Conservation (phyloP, 164 flowering plant species). For the Paratinospora sagittata region DNA sequence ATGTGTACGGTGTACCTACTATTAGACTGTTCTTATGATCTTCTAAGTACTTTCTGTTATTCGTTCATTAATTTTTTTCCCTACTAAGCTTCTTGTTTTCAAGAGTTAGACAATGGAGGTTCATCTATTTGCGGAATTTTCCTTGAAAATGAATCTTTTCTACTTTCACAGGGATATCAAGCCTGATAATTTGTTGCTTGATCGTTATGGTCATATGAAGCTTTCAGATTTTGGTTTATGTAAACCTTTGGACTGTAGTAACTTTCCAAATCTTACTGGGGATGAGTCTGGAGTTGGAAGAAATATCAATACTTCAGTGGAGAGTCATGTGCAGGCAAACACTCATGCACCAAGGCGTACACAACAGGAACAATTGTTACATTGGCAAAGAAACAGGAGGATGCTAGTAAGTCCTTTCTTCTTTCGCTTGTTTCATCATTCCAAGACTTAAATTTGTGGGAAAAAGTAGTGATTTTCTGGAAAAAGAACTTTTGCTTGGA, state of each 20-base stretch:
- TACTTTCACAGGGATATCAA: slow-evolving; percentile 37
- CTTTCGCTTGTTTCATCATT: background rate
- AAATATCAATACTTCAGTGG: slow-evolving; percentile 17
- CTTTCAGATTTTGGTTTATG: slow-evolving; percentile 47
- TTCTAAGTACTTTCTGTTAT: background rate
- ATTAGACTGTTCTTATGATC: background rate
- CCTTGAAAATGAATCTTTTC: background rate
- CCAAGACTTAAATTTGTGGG: background rate
- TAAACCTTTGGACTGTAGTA: slow-evolving; percentile 38
- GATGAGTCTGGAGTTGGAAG: slow-evolving; percentile 25
- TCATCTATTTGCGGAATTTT: background rate
- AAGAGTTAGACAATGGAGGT: background rate
- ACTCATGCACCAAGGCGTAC: slow-evolving; percentile 25
- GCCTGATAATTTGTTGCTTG: slow-evolving; percentile 43
- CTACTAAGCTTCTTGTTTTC: background rate
- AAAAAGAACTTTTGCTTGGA: background rate
- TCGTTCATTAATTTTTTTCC: background rate
- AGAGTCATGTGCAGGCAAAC: slow-evolving; percentile 22
- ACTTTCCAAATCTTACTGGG: slow-evolving; percentile 36
- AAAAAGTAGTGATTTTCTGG: background rate
- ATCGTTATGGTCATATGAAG: slow-evolving; percentile 42
- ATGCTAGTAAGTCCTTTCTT: slow-evolving; percentile 25
- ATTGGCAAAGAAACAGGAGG: slow-evolving; percentile 39
- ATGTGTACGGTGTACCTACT: background rate
- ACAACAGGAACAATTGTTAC: slow-evolving; percentile 35